phyloP scores from a whole-genome alignment of 805 yeast genomes.

The Candida ponderosae region DNA sequence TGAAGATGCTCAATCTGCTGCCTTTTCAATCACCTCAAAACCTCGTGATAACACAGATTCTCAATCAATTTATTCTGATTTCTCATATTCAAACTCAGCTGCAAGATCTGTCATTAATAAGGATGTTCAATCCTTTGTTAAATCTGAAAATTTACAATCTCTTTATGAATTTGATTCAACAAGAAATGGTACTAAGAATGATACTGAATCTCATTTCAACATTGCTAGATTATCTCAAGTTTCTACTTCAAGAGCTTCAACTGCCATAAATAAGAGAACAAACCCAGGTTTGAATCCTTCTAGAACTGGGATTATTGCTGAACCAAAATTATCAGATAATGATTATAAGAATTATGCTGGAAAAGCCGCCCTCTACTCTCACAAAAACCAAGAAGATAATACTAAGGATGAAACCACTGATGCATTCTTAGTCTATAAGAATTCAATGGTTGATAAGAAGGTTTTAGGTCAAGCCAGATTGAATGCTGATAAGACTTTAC shows the following conservation, averaged over 20 bases:
- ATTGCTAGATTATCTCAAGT: conserved; percentile 42
- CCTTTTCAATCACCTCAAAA: conserved; percentile 1
- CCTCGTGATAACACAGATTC: background rate
- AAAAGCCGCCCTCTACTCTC: conserved; percentile 52
- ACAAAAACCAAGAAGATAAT: conserved; percentile 28
- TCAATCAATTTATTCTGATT: background rate
- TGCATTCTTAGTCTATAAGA: conserved; percentile 26
- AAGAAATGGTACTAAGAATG: conserved; percentile 29
- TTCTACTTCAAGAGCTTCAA: conserved; percentile 34
- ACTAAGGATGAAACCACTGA: conserved; percentile 38
- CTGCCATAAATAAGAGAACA: conserved; percentile 21
- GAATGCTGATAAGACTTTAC: conserved; percentile 36
- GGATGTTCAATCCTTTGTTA: conserved; percentile 20
- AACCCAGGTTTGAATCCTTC: conserved; percentile 20
- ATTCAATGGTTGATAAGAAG: conserved; percentile 30
- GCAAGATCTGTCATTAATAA: conserved; percentile 33
- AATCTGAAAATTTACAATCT: conserved; percentile 28
- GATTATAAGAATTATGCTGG: conserved; percentile 41
- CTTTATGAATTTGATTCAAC: conserved; percentile 35
- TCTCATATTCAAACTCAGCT: conserved; percentile 18
- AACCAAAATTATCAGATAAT: conserved; percentile 31
- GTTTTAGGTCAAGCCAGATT: conserved; percentile 44
- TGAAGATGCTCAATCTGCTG: conserved; percentile 39
- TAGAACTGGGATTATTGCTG: conserved; percentile 34
- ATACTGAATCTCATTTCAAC: conserved; percentile 34